phyloP scores from a whole-genome alignment of 1,284 basidiomycete genomes.

The Ganoderma leucocontextum region DNA sequence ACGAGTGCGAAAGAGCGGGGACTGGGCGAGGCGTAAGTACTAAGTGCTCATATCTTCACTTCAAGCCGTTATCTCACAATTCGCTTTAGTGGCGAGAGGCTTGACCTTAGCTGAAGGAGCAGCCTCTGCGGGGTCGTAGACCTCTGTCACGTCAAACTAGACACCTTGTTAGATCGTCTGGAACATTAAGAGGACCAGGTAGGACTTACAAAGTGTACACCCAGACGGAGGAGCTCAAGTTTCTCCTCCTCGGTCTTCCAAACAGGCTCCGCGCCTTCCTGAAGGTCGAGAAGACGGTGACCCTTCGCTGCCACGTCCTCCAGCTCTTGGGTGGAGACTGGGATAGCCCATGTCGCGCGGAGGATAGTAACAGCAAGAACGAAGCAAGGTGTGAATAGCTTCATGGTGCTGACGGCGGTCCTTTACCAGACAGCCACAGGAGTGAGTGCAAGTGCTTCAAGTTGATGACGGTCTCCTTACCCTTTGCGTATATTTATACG shows the following conservation, averaged over 20 bases:
- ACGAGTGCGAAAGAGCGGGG: constrained; percentile 49
- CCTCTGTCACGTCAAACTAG: constrained; percentile 57
- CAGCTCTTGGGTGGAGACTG: constrained; percentile 40
- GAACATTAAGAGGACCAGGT: not conserved
- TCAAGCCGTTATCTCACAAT: constrained; percentile 36
- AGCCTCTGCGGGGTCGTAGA: constrained; percentile 56
- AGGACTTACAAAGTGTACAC: constrained; percentile 25
- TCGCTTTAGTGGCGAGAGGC: constrained; percentile 25
- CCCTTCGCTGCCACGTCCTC: constrained; percentile 46
- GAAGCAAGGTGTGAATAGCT: not conserved
- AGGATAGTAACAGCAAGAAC: constrained; percentile 15
- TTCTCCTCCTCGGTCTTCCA: constrained; percentile 53
- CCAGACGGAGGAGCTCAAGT: constrained; percentile 23
- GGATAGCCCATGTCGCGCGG: constrained; percentile 17
- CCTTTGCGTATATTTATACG: not conserved
- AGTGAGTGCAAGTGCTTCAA: not conserved
- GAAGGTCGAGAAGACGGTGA: constrained; percentile 59
- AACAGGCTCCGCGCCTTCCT: constrained; percentile 51
- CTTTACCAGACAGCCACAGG: too few relatives aligned
- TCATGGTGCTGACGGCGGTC: not conserved
- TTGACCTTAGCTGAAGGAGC: constrained; percentile 17
- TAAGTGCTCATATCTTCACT: constrained; percentile 11
- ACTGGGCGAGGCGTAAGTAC: constrained; percentile 36
- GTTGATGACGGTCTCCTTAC: not conserved
- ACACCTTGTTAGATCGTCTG: not conserved